Evolutionary conservation across 441 rosid species (phyloP).

Genomic region (Oxalis stricta): DNA sequence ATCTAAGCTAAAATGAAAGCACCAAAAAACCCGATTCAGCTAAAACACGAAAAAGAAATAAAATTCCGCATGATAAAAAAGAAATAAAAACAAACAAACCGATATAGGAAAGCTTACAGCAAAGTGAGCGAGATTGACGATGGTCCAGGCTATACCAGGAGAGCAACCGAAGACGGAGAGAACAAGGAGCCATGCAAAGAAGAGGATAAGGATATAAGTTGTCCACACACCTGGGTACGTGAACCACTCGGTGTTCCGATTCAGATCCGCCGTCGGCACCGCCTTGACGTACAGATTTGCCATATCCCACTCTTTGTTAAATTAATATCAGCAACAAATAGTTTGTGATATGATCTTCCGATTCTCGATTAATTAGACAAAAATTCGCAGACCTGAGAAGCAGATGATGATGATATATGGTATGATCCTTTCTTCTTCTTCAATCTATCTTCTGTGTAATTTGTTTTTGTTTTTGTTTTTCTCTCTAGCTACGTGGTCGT

Average conservation of each 20-base stretch:
- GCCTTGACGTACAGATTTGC: conserved; percentile 72
- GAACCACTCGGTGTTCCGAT: conserved; percentile 96
- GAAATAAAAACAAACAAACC: background rate
- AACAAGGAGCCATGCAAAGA: conserved; percentile 66
- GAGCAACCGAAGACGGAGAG: conserved; percentile 66
- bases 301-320: background rate
- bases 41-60: no score
- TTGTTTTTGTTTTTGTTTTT: no score
- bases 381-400: no score
- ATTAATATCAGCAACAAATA: no score
- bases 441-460: no score
- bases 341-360: no score
- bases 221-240: conserved; percentile 94
- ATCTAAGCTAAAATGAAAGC: no score
- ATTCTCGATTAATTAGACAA: no score
- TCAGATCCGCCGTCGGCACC: conserved; percentile 73
- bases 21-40: no score
- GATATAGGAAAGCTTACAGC: conserved; percentile 22
- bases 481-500: no score
- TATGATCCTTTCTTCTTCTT: no score
- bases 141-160: conserved; percentile 89
- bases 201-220: conserved; percentile 56
- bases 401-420: no score
- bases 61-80: background rate
- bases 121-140: conserved; percentile 78